phyloP scores from a whole-genome alignment of 768 basidiomycete genomes.

The Chalciporus piperatus region DNA sequence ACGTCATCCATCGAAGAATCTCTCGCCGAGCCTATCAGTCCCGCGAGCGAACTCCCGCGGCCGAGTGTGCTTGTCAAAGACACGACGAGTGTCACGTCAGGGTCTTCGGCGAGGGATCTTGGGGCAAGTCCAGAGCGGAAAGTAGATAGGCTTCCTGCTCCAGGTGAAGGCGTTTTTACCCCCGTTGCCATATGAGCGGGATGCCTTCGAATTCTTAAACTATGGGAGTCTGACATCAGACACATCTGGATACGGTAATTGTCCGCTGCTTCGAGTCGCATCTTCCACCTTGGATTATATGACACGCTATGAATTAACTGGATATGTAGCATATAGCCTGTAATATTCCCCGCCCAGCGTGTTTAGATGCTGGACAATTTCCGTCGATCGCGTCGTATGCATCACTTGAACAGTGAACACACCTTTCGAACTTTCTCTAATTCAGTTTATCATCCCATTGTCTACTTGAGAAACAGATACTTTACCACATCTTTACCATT shows the following conservation, averaged over 20 bases:
- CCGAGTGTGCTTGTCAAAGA: constrained; percentile 30
- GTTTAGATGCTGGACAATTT: constrained; percentile 22
- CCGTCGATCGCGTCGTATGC: constrained; percentile 7
- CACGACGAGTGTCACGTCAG: constrained; percentile 27
- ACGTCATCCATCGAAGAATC: constrained; percentile 38
- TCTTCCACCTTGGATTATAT: constrained; percentile 5
- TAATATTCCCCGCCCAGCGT: constrained; percentile 21
- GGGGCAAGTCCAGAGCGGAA: constrained; percentile 30
- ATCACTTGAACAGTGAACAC: not conserved
- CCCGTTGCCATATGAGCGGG: constrained; percentile 30
- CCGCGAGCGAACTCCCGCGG: constrained; percentile 27
- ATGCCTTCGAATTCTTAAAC: constrained; percentile 16
- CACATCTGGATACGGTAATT: constrained; percentile 15
- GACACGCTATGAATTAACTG: constrained; percentile 9
- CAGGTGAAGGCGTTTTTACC: constrained; percentile 16
- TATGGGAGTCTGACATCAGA: constrained; percentile 8
- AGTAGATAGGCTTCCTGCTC: constrained; percentile 11
- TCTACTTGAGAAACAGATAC: not conserved
- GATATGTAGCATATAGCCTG: constrained; percentile 22
- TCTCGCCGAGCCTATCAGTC: constrained; percentile 33
- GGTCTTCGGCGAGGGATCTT: constrained; percentile 24
- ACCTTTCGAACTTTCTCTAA: not conserved
- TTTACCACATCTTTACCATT: not conserved
- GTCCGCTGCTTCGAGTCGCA: constrained; percentile 3
- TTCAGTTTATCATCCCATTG: not conserved